Conservation (phyloP, 2,329 filamentous ascomycete genomes). For the Monosporascus ibericus region DNA sequence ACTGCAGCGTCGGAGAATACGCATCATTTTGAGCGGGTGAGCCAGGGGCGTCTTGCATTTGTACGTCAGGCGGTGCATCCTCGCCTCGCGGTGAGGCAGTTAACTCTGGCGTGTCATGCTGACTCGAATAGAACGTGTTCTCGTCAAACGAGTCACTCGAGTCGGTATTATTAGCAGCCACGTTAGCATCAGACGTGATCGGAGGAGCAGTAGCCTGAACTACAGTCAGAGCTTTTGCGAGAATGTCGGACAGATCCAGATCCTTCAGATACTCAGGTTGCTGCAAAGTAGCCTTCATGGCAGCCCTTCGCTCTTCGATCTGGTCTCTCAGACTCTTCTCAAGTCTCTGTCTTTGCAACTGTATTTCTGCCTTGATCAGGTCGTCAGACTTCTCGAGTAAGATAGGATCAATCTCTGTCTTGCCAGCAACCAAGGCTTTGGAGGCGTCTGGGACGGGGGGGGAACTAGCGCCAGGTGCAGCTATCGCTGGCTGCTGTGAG, state of each 20-base stretch:
- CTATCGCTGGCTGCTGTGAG: constrained; percentile 27
- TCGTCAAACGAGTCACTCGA: constrained; percentile 82
- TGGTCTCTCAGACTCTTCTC: constrained; percentile 75
- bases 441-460: constrained; percentile 30
- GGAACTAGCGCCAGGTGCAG: constrained; percentile 13
- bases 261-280: constrained; percentile 50
- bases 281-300: constrained; percentile 36
- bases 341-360: constrained; percentile 72
- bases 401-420: constrained; percentile 72
- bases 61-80: constrained; percentile 36
- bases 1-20: constrained; percentile 12
- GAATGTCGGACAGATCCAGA: constrained; percentile 66
- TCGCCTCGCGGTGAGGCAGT: constrained; percentile 42
- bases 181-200: constrained; percentile 49
- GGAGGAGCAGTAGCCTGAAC: constrained; percentile 63
- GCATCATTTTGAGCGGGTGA: constrained; percentile 27
- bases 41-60: constrained; percentile 30
- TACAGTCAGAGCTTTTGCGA: constrained; percentile 63
- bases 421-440: constrained; percentile 40
- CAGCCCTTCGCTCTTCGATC: constrained; percentile 54
- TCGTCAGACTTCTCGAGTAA: constrained; percentile 82
- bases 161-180: constrained; percentile 52
- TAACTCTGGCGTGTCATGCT: constrained; percentile 69
- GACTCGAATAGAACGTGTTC: constrained; percentile 94
- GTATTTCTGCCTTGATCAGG: constrained; percentile 73